A percentile compares a stretch with the other conserved stretches of the same genome.
Evolutionary conservation across 176 grass and related monocot species (phyloP).

Genomic region (Typha latifolia): DNA sequence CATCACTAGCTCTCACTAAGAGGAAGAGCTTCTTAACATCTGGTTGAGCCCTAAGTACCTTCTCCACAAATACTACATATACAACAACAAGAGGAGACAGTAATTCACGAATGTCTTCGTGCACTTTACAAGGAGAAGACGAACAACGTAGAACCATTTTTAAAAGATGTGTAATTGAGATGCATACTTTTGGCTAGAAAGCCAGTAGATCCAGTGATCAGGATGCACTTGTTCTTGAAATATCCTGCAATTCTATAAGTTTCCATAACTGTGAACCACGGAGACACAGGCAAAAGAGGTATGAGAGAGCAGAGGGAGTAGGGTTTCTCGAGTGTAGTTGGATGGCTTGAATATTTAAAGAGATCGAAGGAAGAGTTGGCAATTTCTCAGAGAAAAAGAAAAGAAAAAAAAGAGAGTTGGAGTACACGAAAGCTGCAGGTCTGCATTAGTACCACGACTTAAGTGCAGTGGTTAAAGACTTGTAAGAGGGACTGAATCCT

Average conservation of each 20-base stretch:
- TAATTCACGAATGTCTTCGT: not conserved
- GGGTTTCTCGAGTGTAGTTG: not conserved
- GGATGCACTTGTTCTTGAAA: conserved; percentile 70
- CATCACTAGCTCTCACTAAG: conserved; percentile 50
- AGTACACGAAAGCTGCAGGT: not conserved
- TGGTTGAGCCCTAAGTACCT: conserved; percentile 75
- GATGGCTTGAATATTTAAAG: not conserved
- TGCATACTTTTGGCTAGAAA: conserved; percentile 78
- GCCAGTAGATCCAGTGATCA: conserved; percentile 80
- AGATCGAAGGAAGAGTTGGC: not conserved
- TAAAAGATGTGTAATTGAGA: too few relatives aligned
- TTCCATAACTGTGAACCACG: conserved; percentile 22
- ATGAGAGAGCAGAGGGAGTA: not conserved
- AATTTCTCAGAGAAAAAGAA: not conserved
- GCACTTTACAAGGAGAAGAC: not conserved
- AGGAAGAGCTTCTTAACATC: conserved; percentile 76
- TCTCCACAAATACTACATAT: conserved; percentile 74
- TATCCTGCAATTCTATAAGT: conserved; percentile 38
- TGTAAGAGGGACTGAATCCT: not conserved
- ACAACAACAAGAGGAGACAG: not conserved
- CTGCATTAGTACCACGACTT: not conserved
- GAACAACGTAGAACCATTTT: not conserved
- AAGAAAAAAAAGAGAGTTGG: not conserved
- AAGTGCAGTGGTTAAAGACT: not conserved
- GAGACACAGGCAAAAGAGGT: not conserved